Evolutionary conservation across 345 rosid genomes (phyloP).

Genomic region (Lepidium sativum): DNA sequence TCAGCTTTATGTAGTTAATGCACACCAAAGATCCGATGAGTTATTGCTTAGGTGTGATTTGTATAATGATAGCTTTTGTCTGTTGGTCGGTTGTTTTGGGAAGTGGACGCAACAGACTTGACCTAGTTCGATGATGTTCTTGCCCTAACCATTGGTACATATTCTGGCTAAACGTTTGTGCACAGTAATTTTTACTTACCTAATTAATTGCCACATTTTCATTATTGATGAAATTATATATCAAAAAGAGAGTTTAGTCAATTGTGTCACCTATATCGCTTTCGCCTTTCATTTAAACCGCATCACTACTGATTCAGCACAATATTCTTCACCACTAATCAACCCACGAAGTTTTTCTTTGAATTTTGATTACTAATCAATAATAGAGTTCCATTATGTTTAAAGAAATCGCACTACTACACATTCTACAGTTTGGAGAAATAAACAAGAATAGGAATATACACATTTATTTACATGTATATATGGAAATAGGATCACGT

Average conservation of each 20-base stretch:
- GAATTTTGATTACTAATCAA: neutral
- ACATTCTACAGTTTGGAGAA: neutral
- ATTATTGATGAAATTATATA: neutral
- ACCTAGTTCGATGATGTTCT: neutral
- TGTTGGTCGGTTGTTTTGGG: constrained; percentile 6
- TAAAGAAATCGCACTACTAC: constrained; percentile 20
- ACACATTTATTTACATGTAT: neutral
- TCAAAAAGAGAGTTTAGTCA: neutral
- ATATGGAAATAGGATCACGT: neutral
- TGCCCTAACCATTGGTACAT: neutral
- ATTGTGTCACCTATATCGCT: neutral
- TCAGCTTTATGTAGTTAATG: constrained; percentile 7
- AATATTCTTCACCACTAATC: neutral
- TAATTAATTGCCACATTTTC: neutral
- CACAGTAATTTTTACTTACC: neutral
- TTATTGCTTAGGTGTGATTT: constrained; percentile 5
- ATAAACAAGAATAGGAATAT: neutral
- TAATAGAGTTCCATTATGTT: neutral
- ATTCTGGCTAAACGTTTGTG: too few relatives aligned
- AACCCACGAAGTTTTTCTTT: neutral
- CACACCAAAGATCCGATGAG: constrained; percentile 10
- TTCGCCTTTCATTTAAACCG: neutral
- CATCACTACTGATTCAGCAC: neutral
- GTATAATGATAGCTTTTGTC: constrained; percentile 11
- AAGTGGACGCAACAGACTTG: neutral